Evolutionary conservation across 2,329 filamentous ascomycete genomes (phyloP), one percentile per base, ranked within the genome.

Genomic region (Didymella exigua): DNA sequence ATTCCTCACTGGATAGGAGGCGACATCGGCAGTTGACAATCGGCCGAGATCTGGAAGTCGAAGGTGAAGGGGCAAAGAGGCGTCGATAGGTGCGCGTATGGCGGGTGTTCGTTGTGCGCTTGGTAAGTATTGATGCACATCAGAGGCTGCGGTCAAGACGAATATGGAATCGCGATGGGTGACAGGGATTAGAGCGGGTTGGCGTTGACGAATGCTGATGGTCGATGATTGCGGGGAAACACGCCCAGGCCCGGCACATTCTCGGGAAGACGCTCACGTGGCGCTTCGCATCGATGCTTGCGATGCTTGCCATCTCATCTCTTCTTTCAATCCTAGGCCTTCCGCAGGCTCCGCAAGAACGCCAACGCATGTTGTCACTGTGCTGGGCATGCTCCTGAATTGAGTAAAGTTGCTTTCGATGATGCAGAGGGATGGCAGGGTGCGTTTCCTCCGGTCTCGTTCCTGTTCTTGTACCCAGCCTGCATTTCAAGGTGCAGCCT

Each of bases 211-310:
- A 29, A 11, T 21, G 16, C 13, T 16, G 7, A 29, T 33, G 11
- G 24, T 29, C 19, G 16, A 24, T n/a, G 16, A 41, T 23, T 43
- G 44, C 51, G 44, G 44, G 51, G 44, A 49, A 44, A n/a, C 19
- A n/a, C 36, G 21, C 27, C 18, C n/a, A 31, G 26, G 24, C 3
- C 19, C 16, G 44, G 50, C 44, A 43, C 29, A 43, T 43, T 31
- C 38, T 54, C 50, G 50, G 49, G 30, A 19, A 43, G 30, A 19
- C 50, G 44, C 44, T 48, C 37, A 48, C 26, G 43, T 48, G 30
- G 44, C 38, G 44, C 44, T 21, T 18, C 34, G 19, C 5, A 23
- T 16, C 41, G 27, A 23, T 45, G 43, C 43, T 46, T 34, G 26
- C 16, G 13, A 53, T 29, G 49, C 27, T 53, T 52, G 49, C 18